Evolutionary conservation across 116 monocot genomes (phyloP), one percentile per base, ranked within the genome.

Genomic region (Dioscorea cayenensis): DNA sequence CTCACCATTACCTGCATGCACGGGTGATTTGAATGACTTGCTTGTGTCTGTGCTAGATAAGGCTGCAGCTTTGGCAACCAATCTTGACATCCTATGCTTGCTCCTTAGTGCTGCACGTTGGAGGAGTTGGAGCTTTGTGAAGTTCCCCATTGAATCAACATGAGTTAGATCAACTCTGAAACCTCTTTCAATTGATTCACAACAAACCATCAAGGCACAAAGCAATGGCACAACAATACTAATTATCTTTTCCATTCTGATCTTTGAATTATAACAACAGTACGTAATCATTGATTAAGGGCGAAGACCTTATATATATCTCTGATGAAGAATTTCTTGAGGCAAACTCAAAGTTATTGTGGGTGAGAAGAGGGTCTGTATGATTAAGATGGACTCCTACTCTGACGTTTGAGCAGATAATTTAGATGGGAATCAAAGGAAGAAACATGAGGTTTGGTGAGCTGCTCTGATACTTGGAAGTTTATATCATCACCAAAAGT

Each of bases 121-220:
- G 67, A 85, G 9, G 37, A 74, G 73, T 22, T 85, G 67, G 25
- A 69, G n/a, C 63, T 78, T 81, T 27, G 71, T 68, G 71, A 71
- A 75, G 55, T 72, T 65, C 14, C 32, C 59, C 4, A 12, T 38
- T 10, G 80, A 36, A n/a, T 85, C 81, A 22, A 81, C 81, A 37
- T 72, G 85, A 14, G 66, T 81, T 4, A 85, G 78, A 35, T 75
- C 75, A 17, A 74, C 58, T 23, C 77, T 66, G 36, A 78, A n/a
- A 48, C 72, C 74, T 25, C 64, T 49, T 63, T 20, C 37, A 7
- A 14, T 36, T 65, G 76, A 75, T 81, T 21, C 10, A 27, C 20
- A 27, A 27, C 5, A 21, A 27, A 12, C 62, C 62, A 20, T 17
- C 5, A 20, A 21, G n/a, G 0, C 25, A 20, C 62, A 27, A 23